These are phyloP conservation scores for Nitzschia sp. DNA, from an alignment of 108 stramenopile species.

Conservation along the genomic window DNA sequence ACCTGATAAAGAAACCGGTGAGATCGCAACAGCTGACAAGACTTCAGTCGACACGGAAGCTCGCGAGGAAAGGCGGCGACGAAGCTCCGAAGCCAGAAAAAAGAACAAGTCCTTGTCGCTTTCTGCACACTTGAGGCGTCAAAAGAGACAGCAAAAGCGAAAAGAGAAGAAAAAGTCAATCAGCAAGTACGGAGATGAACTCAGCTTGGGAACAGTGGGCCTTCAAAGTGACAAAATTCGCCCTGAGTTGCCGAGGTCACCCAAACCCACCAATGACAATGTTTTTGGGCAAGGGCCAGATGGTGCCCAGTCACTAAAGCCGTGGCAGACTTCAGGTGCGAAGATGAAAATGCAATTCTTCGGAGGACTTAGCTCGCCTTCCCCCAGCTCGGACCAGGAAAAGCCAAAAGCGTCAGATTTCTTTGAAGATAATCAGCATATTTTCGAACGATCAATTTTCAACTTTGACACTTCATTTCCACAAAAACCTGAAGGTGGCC, in stretches of 20 bases:
- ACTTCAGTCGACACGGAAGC: too few species aligned
- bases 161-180: slow-evolving; percentile 8
- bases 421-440: slow-evolving; percentile 7
- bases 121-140: slow-evolving; percentile 26
- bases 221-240: neutral
- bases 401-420: slow-evolving; percentile 3
- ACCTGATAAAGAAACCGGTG: too few species aligned
- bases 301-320: neutral
- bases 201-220: slow-evolving; percentile 31
- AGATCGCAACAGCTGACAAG: too few species aligned
- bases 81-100: neutral
- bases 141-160: slow-evolving; percentile 19
- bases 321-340: neutral
- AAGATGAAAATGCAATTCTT: neutral
- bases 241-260: neutral
- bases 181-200: slow-evolving; percentile 30
- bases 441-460: slow-evolving; percentile 20
- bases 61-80: neutral
- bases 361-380: neutral
- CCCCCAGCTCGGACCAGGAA: neutral
- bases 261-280: neutral
- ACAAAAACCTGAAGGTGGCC: neutral
- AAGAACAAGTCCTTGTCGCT: slow-evolving; percentile 12
- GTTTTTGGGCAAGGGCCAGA: neutral
- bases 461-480: slow-evolving; percentile 17